Evolutionary conservation across 106 monocot species (phyloP).

Genomic region (Dendrobium catenatum): DNA sequence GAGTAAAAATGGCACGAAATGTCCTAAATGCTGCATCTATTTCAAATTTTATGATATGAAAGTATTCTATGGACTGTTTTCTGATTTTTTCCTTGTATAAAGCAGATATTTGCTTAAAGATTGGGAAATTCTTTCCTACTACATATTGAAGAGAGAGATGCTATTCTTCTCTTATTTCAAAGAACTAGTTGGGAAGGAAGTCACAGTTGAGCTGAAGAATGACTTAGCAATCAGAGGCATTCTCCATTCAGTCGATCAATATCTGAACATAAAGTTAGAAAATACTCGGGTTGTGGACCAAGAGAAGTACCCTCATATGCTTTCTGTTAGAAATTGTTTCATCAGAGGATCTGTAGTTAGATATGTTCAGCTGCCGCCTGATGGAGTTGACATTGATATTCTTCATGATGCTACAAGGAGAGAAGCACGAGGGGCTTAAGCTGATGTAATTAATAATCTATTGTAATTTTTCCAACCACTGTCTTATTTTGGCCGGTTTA

Average conservation of each 20-base stretch:
- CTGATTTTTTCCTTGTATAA: neutral
- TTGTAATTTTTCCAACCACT: too few species aligned
- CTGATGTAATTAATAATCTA: neutral
- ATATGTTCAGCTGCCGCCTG: slow-evolving; percentile 90
- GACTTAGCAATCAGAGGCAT: slow-evolving; percentile 86
- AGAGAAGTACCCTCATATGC: slow-evolving; percentile 97
- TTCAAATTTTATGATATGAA: neutral
- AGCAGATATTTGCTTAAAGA: neutral
- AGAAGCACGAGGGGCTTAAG: slow-evolving; percentile 78
- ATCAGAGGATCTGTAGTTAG: slow-evolving; percentile 88
- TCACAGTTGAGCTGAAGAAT: slow-evolving; percentile 98
- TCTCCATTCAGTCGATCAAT: slow-evolving; percentile 95
- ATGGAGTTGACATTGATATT: slow-evolving; percentile 89
- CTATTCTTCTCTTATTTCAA: slow-evolving; percentile 99
- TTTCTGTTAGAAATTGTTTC: slow-evolving; percentile 93
- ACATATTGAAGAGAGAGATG: slow-evolving; percentile 9
- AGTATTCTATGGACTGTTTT: neutral
- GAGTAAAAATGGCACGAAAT: too few species aligned
- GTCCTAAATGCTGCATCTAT: slow-evolving; percentile 8
- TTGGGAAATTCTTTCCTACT: neutral
- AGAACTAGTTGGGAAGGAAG: slow-evolving; percentile 97
- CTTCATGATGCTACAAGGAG: slow-evolving; percentile 96
- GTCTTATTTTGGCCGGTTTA: too few species aligned
- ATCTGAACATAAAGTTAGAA: slow-evolving; percentile 98
- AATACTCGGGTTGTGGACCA: slow-evolving; percentile 93